Conservation (phyloP, 2,329 filamentous ascomycete genomes). For the Penicillium sp. region DNA sequence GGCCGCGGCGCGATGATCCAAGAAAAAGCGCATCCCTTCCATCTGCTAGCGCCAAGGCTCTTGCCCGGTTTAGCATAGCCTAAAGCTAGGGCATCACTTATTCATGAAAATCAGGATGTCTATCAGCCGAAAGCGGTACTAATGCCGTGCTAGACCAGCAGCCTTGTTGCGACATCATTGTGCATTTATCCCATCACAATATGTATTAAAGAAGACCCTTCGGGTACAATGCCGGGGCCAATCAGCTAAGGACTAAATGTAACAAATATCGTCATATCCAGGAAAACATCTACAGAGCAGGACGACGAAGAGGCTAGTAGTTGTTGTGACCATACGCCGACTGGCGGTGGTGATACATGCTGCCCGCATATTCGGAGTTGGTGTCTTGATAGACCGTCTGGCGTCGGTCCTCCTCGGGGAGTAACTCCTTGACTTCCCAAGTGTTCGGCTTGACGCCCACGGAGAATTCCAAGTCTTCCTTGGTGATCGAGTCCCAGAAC, state of each 20-base stretch:
- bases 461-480: slow-evolving; percentile 96
- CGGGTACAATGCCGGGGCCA: neutral
- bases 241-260: slow-evolving; percentile 5
- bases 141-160: neutral
- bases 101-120: neutral
- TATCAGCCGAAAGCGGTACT: neutral
- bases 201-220: neutral
- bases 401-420: slow-evolving; percentile 77
- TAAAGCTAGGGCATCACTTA: neutral
- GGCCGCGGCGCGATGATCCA: neutral
- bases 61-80: neutral
- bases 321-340: slow-evolving; percentile 42
- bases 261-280: slow-evolving; percentile 18
- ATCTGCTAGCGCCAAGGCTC: neutral
- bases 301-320: slow-evolving; percentile 28
- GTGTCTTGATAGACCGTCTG: slow-evolving; percentile 69
- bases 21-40: slow-evolving; percentile 3
- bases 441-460: slow-evolving; percentile 94
- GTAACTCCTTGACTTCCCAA: slow-evolving; percentile 95
- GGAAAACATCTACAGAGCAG: slow-evolving; percentile 17
- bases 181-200: neutral
- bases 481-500: slow-evolving; percentile 99
- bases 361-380: slow-evolving; percentile 47
- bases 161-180: neutral
- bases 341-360: slow-evolving; percentile 45